Conservation (phyloP, 495 filamentous ascomycete genomes). For the Echria macrotheca region DNA sequence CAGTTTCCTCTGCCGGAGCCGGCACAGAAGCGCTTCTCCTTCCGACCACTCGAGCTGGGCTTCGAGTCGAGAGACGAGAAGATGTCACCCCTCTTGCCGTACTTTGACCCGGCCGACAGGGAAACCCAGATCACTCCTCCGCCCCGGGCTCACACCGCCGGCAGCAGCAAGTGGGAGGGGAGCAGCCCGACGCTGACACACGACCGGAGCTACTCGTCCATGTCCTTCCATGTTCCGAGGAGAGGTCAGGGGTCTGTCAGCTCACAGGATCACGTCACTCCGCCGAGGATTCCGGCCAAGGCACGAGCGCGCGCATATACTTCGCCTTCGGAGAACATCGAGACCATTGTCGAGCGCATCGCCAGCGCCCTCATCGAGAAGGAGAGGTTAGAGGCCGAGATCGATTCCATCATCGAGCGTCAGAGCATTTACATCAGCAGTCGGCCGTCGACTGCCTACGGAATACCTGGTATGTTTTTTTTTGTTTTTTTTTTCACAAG, state of each 20-base stretch:
- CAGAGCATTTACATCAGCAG: constrained; percentile 47
- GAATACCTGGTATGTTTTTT: constrained; percentile 12
- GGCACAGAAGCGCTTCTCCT: constrained; percentile 30
- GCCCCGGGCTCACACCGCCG: constrained; percentile 32
- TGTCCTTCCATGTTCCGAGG: constrained; percentile 48
- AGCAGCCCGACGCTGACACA: constrained; percentile 32
- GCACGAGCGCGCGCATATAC: constrained; percentile 30
- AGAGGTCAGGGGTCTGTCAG: constrained; percentile 28
- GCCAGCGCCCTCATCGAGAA: constrained; percentile 49
- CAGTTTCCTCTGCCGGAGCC: constrained; percentile 28
- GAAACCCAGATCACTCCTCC: constrained; percentile 37
- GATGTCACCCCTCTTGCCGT: constrained; percentile 58
- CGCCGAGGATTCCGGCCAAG: constrained; percentile 26
- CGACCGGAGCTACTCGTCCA: constrained; percentile 41
- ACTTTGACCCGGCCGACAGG: constrained; percentile 34
- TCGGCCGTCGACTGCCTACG: constrained; percentile 42
- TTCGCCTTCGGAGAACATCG: constrained; percentile 27
- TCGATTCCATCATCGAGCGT: constrained; percentile 48
- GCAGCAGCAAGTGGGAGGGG: constrained; percentile 28
- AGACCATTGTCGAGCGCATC: constrained; percentile 44
- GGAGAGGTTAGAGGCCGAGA: constrained; percentile 46
- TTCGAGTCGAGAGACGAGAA: constrained; percentile 62
- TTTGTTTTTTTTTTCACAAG: background rate
- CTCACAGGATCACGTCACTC: constrained; percentile 18
- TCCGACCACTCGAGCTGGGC: constrained; percentile 69